Percentiles rank a stretch among this genome's conserved stretches.
Conservation (phyloP, 2,329 filamentous ascomycete species). For the Cladosporium cucumerinum region DNA sequence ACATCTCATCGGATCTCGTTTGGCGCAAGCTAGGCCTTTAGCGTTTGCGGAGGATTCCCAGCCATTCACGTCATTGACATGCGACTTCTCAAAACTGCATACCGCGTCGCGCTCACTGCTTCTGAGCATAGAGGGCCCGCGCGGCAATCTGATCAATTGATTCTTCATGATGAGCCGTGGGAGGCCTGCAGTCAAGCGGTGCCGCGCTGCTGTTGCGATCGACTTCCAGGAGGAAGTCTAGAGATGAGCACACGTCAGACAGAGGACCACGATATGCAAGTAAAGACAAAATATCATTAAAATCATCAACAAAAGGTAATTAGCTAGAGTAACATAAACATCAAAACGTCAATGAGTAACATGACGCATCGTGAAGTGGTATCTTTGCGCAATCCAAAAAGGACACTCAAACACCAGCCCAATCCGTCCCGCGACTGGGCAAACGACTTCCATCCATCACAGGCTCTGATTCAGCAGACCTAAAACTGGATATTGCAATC, state of each 20-base stretch:
- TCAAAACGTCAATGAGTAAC: not conserved
- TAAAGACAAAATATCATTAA: not conserved
- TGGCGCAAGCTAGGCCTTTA: not conserved
- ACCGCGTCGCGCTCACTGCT: not conserved
- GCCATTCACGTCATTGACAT: not conserved
- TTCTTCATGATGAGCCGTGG: not conserved
- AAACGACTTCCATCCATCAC: not conserved
- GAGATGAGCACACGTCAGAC: not conserved
- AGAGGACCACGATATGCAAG: not conserved
- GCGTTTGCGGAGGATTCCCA: not conserved
- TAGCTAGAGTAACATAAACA: not conserved
- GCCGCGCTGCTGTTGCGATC: too few species aligned
- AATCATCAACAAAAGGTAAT: not conserved
- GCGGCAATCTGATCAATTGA: not conserved
- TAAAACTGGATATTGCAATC: not conserved
- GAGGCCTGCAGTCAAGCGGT: not conserved
- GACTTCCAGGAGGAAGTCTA: not conserved
- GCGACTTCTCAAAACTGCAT: not conserved
- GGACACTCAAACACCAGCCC: not conserved
- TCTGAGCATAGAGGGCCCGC: too few species aligned
- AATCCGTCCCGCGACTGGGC: not conserved
- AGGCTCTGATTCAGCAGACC: not conserved
- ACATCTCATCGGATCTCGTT: constrained; percentile 7
- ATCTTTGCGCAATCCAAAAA: not conserved
- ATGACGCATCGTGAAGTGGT: not conserved